Base-by-base conservation (phyloP, 1,139 yeast species). In the Zygosaccharomyces sapae region DNA sequence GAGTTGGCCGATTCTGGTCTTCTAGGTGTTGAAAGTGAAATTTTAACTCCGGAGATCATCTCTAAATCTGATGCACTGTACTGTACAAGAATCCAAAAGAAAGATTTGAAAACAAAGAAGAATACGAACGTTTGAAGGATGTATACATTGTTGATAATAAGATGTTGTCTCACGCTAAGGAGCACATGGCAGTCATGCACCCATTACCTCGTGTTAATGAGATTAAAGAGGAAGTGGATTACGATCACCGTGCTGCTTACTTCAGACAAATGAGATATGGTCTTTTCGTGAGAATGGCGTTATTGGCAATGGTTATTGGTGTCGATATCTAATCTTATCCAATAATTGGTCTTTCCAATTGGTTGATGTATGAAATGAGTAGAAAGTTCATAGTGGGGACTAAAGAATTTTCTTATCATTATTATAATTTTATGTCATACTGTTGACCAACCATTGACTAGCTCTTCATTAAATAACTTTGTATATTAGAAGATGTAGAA, bases 211-310 rank as follows among this genome's bases (percentile, higher is more conserved):
- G 99, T 72, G 89, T 88, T 57, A 85, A 81, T 62, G 99, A 94
- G 74, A 90, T 94, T 60, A 85, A 87, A 65, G 97, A 89, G 72
- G 98, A 94, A 74, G 97, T 94, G 62, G 99, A 94, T 71, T 92
- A 90, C 65, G 99, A 94, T 71, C 97, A 90, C 71, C 86, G 98
- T 71, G 97, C 98, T 56, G 97, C 97, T 52, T 92, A 92, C 75
- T 92, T 92, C 77, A 86, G 98, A 80, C 97, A 90, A 76, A 92
- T 92, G 97, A 85, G 94, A 71, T 92, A 92, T 67, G 99, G 99
- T 53, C 77, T 94, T 70, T 94, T 83, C 67, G 96, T 94, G 47
- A 88, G 99, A 79, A 94, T 94, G 99, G 98, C 98, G 16, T 75
- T 94, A 57, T 78, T 94, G 68, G 97, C 97, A 52, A 86, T 92